Evolutionary conservation across 2,329 filamentous ascomycete genomes (phyloP).

Genomic region (Ceratocystis colombiana): DNA sequence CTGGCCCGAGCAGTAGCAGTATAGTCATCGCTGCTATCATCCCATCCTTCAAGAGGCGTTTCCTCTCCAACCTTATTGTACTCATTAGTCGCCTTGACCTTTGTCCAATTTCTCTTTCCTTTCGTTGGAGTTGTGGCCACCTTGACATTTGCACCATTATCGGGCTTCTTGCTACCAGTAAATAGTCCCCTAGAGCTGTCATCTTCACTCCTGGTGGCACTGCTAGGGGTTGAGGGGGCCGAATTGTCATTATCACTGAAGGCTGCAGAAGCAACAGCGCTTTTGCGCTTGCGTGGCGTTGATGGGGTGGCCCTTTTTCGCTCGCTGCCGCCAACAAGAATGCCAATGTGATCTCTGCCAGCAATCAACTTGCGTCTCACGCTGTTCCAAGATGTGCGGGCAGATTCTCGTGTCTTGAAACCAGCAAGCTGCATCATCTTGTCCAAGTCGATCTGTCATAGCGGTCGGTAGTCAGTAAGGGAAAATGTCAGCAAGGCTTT

Average conservation of each 20-base stretch:
- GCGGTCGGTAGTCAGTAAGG: not conserved
- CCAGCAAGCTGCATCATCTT: not conserved
- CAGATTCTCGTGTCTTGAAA: not conserved
- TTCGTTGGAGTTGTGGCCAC: not conserved
- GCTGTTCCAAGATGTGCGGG: not conserved
- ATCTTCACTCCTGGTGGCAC: no score
- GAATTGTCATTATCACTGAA: not conserved
- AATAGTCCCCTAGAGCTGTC: not conserved
- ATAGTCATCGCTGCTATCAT: not conserved
- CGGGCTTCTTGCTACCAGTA: not conserved
- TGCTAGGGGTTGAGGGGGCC: not conserved
- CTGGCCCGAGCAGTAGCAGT: not conserved
- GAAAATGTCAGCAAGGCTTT: not conserved
- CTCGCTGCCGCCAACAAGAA: not conserved
- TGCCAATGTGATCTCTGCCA: conserved; percentile 2
- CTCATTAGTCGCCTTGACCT: not conserved
- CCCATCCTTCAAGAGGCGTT: not conserved
- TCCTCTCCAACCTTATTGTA: not conserved
- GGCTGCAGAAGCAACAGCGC: not conserved
- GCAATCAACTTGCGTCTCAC: conserved; percentile 8
- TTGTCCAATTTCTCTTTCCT: not conserved
- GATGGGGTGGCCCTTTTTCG: not conserved
- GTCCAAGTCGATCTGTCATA: not conserved
- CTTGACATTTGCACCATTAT: not conserved
- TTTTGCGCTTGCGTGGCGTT: not conserved